Evolutionary conservation across 2,329 filamentous ascomycete genomes (phyloP), one percentile per base, ranked within the genome.

Genomic region (Arachnomyces sp.): DNA sequence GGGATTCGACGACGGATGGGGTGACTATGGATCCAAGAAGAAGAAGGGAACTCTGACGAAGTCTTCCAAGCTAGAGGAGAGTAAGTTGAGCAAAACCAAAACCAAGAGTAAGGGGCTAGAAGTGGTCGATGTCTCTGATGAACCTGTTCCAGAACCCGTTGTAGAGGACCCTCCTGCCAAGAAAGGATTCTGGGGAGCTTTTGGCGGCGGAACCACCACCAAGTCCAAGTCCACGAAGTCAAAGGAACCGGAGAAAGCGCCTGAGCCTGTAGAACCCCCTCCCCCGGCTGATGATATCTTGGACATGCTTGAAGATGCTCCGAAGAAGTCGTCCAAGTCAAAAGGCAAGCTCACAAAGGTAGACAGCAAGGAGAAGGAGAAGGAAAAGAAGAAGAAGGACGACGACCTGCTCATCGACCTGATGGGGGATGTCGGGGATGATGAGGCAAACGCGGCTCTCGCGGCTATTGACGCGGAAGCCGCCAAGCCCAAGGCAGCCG

Each of bases 171-270:
- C 55, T 15, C 16, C 11, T n/a, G 47, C 58, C 6, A 51, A 55
- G 1, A 65, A 54, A 47, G 55, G 62, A 16, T 68, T 67, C 46
- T 74, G 64, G 70, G 64, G 64, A 49, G 54, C 50, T 31, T 63
- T 68, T 18, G 64, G 64, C 7, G 56, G 57, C 17, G 56, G 57
- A 8, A 53, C 63, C 5, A 54, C 61, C 28, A 50, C 61, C 28
- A 70, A 70, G 47, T 55, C 63, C 42, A 66, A 68, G 50, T 61
- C 64, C 29, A 59, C 62, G 35, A 60, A 63, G 38, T 63, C 52
- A 40, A 62, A 49, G 51, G 56, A 43, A 43, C 48, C 3, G 42
- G 51, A 52, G 32, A 29, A 46, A 2, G 47, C 48, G 13, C 38
- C 45, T 7, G 47, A 53, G 30, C 46, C 43, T 7, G 45, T 36